phyloP scores from a whole-genome alignment of 2,329 filamentous ascomycete genomes.

The Colletotrichum incanum region DNA sequence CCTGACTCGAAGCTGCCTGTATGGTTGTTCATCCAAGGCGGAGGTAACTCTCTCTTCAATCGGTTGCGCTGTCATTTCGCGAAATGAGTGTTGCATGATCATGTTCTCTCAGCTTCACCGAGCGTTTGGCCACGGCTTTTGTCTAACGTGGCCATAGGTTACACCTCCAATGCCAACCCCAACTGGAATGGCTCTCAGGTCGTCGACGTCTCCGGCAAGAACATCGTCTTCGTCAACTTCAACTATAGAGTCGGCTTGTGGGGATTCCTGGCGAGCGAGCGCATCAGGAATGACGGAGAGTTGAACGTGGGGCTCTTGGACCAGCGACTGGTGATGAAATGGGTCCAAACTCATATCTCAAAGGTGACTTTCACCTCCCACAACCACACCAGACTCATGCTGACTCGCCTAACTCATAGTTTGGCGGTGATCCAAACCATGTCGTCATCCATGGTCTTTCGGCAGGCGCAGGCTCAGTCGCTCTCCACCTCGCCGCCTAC shows the following conservation, averaged over 20 bases:
- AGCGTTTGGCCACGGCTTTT: background rate
- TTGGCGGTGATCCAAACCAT: constrained; percentile 72
- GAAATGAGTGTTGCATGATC: background rate
- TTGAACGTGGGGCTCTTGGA: constrained; percentile 77
- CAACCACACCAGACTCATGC: background rate
- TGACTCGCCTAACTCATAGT: constrained; percentile 50
- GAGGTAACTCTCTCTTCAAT: constrained; percentile 43
- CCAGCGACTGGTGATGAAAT: constrained; percentile 72
- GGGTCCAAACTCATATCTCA: constrained; percentile 73
- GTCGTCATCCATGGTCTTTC: constrained; percentile 75
- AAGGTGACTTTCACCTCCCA: constrained; percentile 51
- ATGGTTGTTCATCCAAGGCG: constrained; percentile 72
- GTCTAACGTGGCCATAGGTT: constrained; percentile 53
- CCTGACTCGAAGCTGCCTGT: constrained; percentile 73
- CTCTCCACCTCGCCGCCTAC: constrained; percentile 65
- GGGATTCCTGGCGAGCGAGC: constrained; percentile 74
- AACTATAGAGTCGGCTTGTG: constrained; percentile 75
- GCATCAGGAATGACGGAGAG: constrained; percentile 68
- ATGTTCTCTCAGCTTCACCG: background rate
- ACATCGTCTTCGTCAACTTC: constrained; percentile 72
- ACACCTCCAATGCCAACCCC: constrained; percentile 63
- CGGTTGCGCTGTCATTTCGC: background rate
- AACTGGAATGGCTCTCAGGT: constrained; percentile 67
- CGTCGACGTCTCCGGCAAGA: constrained; percentile 59
- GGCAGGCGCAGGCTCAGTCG: constrained; percentile 73